A percentile compares a stretch with the other conserved stretches of the same genome.
These are phyloP conservation scores for Strobilomyces confusus DNA, from an alignment of 768 basidiomycete species.

Conservation along the genomic window DNA sequence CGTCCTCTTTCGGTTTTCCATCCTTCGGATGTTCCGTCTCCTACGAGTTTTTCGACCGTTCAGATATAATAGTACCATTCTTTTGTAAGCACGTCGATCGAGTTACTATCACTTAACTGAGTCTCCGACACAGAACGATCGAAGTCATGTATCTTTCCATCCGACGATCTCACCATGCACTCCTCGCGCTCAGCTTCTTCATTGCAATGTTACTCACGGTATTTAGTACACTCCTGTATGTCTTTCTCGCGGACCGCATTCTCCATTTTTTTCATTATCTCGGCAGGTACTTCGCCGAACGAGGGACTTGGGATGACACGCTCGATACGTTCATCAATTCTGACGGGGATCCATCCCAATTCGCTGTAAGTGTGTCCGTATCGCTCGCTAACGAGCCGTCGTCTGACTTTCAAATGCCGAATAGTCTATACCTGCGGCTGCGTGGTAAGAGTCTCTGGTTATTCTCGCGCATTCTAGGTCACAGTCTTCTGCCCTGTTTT, in stretches of 20 bases:
- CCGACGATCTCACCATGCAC: conserved; percentile 78
- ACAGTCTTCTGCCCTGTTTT: background rate
- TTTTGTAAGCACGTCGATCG: conserved; percentile 53
- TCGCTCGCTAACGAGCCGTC: background rate
- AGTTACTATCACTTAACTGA: background rate
- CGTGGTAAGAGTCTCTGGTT: conserved; percentile 51
- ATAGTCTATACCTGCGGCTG: conserved; percentile 69
- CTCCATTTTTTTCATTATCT: background rate
- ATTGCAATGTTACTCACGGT: conserved; percentile 83
- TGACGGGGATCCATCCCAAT: conserved; percentile 80
- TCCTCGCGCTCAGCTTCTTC: conserved; percentile 85
- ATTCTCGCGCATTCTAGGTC: background rate
- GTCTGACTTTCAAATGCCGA: background rate
- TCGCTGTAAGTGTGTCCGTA: conserved; percentile 46
- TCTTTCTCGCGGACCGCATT: conserved; percentile 1
- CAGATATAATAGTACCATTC: conserved; percentile 75
- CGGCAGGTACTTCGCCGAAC: conserved; percentile 79
- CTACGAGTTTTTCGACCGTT: conserved; percentile 88
- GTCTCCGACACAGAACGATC: conserved; percentile 54
- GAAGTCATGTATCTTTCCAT: conserved; percentile 93
- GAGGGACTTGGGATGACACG: conserved; percentile 83
- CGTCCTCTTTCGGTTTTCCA: conserved; percentile 86
- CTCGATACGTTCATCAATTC: conserved; percentile 79
- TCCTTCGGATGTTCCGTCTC: conserved; percentile 84
- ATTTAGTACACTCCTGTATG: conserved; percentile 81